A percentile compares a stretch with the other conserved stretches of the same genome.
Evolutionary conservation across 192 early-diverging fungal species (phyloP).

Genomic region (Gonapodya prolifera): DNA sequence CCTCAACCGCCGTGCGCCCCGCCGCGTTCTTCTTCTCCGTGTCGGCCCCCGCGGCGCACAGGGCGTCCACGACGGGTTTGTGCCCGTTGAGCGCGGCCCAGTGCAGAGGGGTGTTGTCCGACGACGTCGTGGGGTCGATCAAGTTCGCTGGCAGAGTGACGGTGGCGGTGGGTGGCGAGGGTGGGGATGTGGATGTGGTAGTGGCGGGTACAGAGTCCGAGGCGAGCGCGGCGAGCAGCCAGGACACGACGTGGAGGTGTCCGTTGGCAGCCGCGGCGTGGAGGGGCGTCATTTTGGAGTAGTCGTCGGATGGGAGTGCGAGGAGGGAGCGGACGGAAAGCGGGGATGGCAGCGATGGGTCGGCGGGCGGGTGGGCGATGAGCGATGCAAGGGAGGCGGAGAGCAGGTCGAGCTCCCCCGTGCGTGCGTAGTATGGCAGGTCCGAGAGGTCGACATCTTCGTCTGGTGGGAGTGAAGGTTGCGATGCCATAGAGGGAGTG

Average conservation of each 20-base stretch:
- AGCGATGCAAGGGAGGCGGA: conserved; percentile 19
- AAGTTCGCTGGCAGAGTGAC: background rate
- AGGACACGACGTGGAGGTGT: conserved; percentile 48
- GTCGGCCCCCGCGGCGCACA: conserved; percentile 50
- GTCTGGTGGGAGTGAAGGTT: too few relatives aligned
- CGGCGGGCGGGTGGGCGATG: conserved; percentile 6
- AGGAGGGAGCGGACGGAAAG: background rate
- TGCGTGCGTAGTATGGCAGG: conserved; percentile 54
- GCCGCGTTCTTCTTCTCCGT: conserved; percentile 23
- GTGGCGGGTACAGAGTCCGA: conserved; percentile 12
- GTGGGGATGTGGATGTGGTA: conserved; percentile 20
- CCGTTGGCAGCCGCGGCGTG: conserved; percentile 76
- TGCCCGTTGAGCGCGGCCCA: conserved; percentile 81
- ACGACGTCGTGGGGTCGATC: conserved; percentile 41
- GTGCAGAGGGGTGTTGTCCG: conserved; percentile 62
- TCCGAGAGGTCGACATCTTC: conserved; percentile 27
- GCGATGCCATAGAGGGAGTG: too few relatives aligned
- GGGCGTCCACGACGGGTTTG: conserved; percentile 40
- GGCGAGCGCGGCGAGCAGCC: conserved; percentile 31
- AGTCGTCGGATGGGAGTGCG: conserved; percentile 18
- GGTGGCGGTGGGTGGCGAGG: background rate
- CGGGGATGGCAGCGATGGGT: conserved; percentile 11
- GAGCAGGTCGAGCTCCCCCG: conserved; percentile 62
- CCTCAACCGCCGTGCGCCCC: background rate
- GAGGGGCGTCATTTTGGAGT: conserved; percentile 53